phyloP scores from a whole-genome alignment of 1,139 yeast genomes.

The Suhomyces panamericanus region DNA sequence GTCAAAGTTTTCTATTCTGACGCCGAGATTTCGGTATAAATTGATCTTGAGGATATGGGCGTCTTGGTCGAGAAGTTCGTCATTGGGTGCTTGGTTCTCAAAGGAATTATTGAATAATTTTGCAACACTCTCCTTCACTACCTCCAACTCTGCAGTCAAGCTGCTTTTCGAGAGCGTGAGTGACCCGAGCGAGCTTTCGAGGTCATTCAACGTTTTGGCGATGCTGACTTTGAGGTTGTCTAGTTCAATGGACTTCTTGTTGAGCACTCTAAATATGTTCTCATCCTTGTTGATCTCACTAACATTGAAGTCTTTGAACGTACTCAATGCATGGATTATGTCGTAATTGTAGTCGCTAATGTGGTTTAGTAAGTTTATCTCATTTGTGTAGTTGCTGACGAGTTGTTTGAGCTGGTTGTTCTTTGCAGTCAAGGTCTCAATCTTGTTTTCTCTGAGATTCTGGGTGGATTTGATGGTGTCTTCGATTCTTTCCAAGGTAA shows the following conservation, averaged over 20 bases:
- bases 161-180: constrained; percentile 45
- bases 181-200: constrained; percentile 53
- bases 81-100: constrained; percentile 15
- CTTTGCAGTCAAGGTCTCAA: constrained; percentile 23
- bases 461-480: constrained; percentile 34
- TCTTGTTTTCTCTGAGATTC: constrained; percentile 26
- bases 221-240: constrained; percentile 54
- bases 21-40: constrained; percentile 46
- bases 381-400: constrained; percentile 20
- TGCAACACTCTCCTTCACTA: constrained; percentile 24
- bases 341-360: constrained; percentile 17
- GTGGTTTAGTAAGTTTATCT: constrained; percentile 26
- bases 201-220: constrained; percentile 57
- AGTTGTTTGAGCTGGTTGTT: constrained; percentile 23
- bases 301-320: constrained; percentile 9
- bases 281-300: constrained; percentile 15
- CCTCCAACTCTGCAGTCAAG: constrained; percentile 33
- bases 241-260: constrained; percentile 33
- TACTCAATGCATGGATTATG: constrained; percentile 15
- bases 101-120: constrained; percentile 22
- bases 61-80: constrained; percentile 30
- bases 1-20: constrained; percentile 33
- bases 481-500: constrained; percentile 49
- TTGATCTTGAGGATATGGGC: constrained; percentile 42
- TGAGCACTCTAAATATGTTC: constrained; percentile 30